Evolutionary conservation across 169 alveolate species (phyloP).

Genomic region (Plasmodium knowlesi): DNA sequence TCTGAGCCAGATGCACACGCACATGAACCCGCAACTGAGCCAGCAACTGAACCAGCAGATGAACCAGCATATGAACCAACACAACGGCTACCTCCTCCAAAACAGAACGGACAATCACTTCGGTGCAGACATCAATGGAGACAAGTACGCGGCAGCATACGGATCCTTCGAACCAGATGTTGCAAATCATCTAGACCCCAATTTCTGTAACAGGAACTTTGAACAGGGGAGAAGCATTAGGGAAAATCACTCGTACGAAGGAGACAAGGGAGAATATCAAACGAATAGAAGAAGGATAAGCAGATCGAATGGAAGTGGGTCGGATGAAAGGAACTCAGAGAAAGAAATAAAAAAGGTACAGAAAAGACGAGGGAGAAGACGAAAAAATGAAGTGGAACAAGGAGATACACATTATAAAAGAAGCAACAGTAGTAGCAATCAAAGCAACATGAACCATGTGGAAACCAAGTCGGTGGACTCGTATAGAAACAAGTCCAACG

Average conservation of each 20-base stretch:
- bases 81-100: not conserved
- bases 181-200: slow-evolving; percentile 8
- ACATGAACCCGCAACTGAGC: not conserved
- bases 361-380: slow-evolving; percentile 44
- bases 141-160: not conserved
- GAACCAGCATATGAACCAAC: not conserved
- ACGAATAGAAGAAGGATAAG: slow-evolving; percentile 17
- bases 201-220: slow-evolving; percentile 12
- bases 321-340: slow-evolving; percentile 41
- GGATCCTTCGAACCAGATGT: slow-evolving; percentile 16
- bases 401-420: slow-evolving; percentile 12
- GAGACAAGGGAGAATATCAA: slow-evolving; percentile 3
- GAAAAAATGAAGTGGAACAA: slow-evolving; percentile 36
- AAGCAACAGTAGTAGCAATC: not conserved
- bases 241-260: slow-evolving; percentile 31
- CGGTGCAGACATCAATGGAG: slow-evolving; percentile 14
- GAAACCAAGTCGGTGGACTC: not conserved
- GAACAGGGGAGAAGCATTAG: slow-evolving; percentile 24
- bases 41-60: slow-evolving; percentile 12
- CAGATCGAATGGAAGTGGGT: slow-evolving; percentile 39
- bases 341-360: slow-evolving; percentile 25
- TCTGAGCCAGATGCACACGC: not conserved
- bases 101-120: slow-evolving; percentile 12
- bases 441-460: not conserved
- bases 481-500: not conserved